Base-by-base conservation (phyloP, 441 rosid genomes). In the Codiaeum variegatum region DNA sequence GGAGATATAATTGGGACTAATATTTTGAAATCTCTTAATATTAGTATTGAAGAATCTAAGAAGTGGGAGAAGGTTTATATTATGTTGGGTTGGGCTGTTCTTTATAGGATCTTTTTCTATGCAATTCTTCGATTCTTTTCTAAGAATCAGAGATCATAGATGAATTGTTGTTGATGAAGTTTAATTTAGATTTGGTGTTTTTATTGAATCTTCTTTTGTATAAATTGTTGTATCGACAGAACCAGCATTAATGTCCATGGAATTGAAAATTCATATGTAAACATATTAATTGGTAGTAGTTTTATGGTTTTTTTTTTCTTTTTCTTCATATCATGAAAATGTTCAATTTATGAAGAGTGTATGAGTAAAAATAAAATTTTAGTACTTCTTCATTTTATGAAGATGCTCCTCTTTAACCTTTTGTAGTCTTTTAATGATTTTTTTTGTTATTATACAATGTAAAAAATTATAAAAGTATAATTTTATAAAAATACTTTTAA, bases 21-120 rank as follows among this genome's bases (percentile, higher is more conserved):
- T 18, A 81, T 86, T 59, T 72, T 84, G 31, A 36, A 52, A 3
- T 82, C 84, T 2, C 83, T 84, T 1, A 5, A 36, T 12, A 84
- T 86, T 21, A 75, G 75, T 23, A 62, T 66, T 8, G 16, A 51
- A 0, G 80, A 78, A 54, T 65, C 49, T 56, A 72, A 82, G 52
- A 81, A 81, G 73, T 85, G 91, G 91, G 72, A 73, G 67, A 83
- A 75, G n/a, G 85, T 89, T 64, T 36, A 77, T 12, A 55, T 77
- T 32, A 75, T 87, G 82, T 34, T 89, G 76, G 91, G 88, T n/a
- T 87, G 90, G 91, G 91, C 91, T 0, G 83, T 73, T 62, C 51
- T 89, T 2, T 89, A 87, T 67, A 82, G 93, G 83, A 40, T 89
- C 16, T 66, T 86, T 56, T 89, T 89, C 73, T 85, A 89, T 34